phyloP scores from a whole-genome alignment of 495 filamentous ascomycete genomes.

The Thermochaetoides thermophila region DNA sequence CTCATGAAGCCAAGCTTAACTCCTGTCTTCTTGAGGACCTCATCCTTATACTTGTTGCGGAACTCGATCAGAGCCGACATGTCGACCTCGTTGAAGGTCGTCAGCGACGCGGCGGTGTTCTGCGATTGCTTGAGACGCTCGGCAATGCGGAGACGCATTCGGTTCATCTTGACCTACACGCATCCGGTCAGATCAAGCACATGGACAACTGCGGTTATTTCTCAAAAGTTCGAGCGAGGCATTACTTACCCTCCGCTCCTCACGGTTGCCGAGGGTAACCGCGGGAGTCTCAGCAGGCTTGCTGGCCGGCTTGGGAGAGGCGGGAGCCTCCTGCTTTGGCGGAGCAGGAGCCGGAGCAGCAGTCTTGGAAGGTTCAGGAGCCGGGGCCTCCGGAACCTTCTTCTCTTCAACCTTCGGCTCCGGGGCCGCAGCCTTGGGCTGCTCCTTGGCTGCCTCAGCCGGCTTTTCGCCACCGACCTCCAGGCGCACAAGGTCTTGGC shows the following conservation, averaged over 20 bases:
- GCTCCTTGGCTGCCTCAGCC: constrained; percentile 42
- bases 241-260: constrained; percentile 66
- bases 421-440: constrained; percentile 40
- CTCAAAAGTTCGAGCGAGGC: too few relatives aligned
- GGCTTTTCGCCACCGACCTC: constrained; percentile 52
- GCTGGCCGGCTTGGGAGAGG: constrained; percentile 30
- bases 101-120: constrained; percentile 93
- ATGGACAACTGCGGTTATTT: neutral
- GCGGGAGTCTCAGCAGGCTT: constrained; percentile 23
- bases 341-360: constrained; percentile 20
- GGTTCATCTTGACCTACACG: constrained; percentile 92
- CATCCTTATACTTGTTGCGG: constrained; percentile 92
- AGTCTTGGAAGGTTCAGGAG: constrained; percentile 22
- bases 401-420: constrained; percentile 33
- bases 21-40: constrained; percentile 85
- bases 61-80: constrained; percentile 98
- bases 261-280: constrained; percentile 52
- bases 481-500: constrained; percentile 75
- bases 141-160: constrained; percentile 92
- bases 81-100: constrained; percentile 98
- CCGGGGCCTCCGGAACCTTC: constrained; percentile 20
- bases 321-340: constrained; percentile 13
- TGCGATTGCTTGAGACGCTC: constrained; percentile 98
- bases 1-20: constrained; percentile 99
- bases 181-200: neutral